phyloP scores from a whole-genome alignment of 768 basidiomycete species.

The Crucibulum laeve region DNA sequence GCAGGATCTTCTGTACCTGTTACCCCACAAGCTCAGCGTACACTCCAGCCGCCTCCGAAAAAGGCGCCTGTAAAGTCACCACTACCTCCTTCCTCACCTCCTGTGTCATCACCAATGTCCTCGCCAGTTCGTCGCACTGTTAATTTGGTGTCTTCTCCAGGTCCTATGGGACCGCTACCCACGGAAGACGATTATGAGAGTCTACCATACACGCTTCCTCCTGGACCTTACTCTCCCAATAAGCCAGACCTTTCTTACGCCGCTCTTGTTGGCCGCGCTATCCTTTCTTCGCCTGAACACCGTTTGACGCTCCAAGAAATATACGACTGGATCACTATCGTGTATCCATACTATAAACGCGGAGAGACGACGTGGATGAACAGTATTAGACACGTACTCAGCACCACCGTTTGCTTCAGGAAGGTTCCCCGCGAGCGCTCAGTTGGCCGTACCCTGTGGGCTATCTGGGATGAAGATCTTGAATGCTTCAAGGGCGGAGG shows the following conservation, averaged over 20 bases:
- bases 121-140: conserved; percentile 59
- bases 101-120: conserved; percentile 53
- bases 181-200: conserved; percentile 61
- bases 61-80: conserved; percentile 34
- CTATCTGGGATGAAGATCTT: conserved; percentile 77
- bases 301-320: conserved; percentile 93
- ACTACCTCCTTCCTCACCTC: conserved; percentile 60
- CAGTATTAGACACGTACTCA: conserved; percentile 94
- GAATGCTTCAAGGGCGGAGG: conserved; percentile 81
- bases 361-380: conserved; percentile 98
- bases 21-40: conserved; percentile 45
- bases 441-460: conserved; percentile 84
- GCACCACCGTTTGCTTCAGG: conserved; percentile 87
- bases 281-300: conserved; percentile 78
- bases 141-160: conserved; percentile 82
- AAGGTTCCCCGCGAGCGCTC: conserved; percentile 76
- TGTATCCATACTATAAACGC: conserved; percentile 90
- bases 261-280: conserved; percentile 92
- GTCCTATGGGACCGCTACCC: conserved; percentile 65
- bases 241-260: conserved; percentile 93
- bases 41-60: conserved; percentile 25
- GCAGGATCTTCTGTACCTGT: conserved; percentile 34
- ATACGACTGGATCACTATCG: conserved; percentile 92
- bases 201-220: conserved; percentile 74
- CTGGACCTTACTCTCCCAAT: conserved; percentile 73